Conservation (phyloP, 2,329 filamentous ascomycete species). For the Nothophoma quercina region DNA sequence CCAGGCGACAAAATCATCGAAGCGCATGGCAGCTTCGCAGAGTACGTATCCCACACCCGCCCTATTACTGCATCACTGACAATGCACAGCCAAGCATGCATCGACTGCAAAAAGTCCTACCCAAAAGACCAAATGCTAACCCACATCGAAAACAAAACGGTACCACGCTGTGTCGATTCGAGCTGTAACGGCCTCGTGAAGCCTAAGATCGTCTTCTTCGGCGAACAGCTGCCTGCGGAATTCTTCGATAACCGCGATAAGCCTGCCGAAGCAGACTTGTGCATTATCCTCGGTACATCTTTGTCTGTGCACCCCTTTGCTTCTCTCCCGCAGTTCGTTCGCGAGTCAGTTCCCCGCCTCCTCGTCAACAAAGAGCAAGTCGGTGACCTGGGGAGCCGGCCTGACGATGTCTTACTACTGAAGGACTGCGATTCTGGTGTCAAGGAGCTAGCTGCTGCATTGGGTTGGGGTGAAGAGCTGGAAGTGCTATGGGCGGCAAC, state of each 20-base stretch:
- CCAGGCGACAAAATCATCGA: constrained; percentile 83
- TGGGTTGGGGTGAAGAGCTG: constrained; percentile 87
- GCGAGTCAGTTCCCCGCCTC: constrained; percentile 72
- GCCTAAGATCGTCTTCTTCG: constrained; percentile 95
- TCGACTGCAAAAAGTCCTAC: constrained; percentile 80
- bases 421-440: constrained; percentile 87
- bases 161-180: constrained; percentile 71
- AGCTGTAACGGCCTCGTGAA: constrained; percentile 83
- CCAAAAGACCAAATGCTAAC: constrained; percentile 77
- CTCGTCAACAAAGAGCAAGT: constrained; percentile 89
- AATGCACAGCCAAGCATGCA: constrained; percentile 74
- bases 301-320: constrained; percentile 90
- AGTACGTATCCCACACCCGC: constrained; percentile 10
- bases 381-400: constrained; percentile 75
- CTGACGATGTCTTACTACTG: constrained; percentile 85
- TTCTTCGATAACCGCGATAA: constrained; percentile 69
- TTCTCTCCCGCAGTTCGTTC: constrained; percentile 72
- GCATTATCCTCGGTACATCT: constrained; percentile 89
- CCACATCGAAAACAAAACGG: constrained; percentile 70
- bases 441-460: constrained; percentile 75
- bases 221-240: constrained; percentile 71
- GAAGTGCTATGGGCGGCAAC: constrained; percentile 76
- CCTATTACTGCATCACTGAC: constrained; percentile 3
- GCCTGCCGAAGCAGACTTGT: constrained; percentile 72
- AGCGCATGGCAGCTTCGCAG: constrained; percentile 92